Evolutionary conservation across 768 basidiomycete genomes (phyloP).

Genomic region (Mycena haematopus): DNA sequence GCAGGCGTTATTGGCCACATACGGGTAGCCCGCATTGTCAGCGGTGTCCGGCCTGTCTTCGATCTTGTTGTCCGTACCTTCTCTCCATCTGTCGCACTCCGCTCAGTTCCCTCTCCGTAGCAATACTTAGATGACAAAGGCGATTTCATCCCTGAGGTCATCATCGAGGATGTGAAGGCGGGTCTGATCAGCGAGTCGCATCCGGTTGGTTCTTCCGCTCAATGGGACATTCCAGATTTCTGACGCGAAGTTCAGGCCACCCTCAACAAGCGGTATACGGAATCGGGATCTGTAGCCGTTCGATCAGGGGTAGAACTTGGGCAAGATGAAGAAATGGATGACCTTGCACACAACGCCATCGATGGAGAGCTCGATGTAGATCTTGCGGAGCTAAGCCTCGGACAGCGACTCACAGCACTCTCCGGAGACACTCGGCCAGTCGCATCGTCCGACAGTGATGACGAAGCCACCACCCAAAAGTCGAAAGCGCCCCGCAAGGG

Average conservation of each 20-base stretch:
- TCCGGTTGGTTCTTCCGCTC: constrained; percentile 24
- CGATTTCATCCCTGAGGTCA: constrained; percentile 57
- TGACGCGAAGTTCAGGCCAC: constrained; percentile 41
- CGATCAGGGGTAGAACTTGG: constrained; percentile 70
- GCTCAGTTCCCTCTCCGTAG: constrained; percentile 41
- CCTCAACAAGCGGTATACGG: constrained; percentile 71
- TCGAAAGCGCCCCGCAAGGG: constrained; percentile 38
- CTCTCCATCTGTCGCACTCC: constrained; percentile 15
- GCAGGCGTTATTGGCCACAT: constrained; percentile 49
- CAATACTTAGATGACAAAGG: constrained; percentile 60
- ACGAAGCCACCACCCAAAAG: constrained; percentile 38
- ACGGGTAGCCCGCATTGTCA: constrained; percentile 59
- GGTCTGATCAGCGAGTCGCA: constrained; percentile 32
- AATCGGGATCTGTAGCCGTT: constrained; percentile 64
- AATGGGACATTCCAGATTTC: not conserved
- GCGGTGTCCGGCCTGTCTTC: constrained; percentile 66
- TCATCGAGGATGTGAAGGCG: constrained; percentile 47
- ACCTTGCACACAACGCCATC: constrained; percentile 52
- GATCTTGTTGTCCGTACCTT: constrained; percentile 58
- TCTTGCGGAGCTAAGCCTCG: constrained; percentile 89
- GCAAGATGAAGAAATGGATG: constrained; percentile 63
- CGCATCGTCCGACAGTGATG: constrained; percentile 55
- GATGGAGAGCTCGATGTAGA: constrained; percentile 83
- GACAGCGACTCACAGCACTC: constrained; percentile 84
- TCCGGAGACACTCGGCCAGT: constrained; percentile 54